phyloP scores from a whole-genome alignment of 2,329 filamentous ascomycete genomes.

The Teratosphaeria epicoccoides region DNA sequence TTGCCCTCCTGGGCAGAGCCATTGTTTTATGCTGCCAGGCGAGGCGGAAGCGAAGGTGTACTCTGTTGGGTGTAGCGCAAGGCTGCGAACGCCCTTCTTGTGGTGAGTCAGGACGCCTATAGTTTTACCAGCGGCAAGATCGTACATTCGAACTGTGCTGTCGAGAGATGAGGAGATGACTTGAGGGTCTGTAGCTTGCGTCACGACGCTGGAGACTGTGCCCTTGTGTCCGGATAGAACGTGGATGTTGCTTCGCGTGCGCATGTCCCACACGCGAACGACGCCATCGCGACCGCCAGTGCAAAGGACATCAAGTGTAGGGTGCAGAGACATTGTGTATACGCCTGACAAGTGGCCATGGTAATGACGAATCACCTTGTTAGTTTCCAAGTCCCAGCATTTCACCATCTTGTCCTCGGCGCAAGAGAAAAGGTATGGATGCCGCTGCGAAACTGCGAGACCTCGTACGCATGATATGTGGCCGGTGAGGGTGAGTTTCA shows the following conservation, averaged over 20 bases:
- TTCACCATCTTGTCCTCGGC: constrained; percentile 99
- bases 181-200: constrained; percentile 93
- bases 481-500: constrained; percentile 78
- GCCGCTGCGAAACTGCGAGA: constrained; percentile 79
- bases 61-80: constrained; percentile 78
- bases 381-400: constrained; percentile 99
- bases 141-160: constrained; percentile 84
- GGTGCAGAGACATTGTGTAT: constrained; percentile 86
- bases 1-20: constrained; percentile 94
- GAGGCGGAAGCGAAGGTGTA: constrained; percentile 94
- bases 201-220: constrained; percentile 80
- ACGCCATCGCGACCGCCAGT: constrained; percentile 93
- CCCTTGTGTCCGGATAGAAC: constrained; percentile 83
- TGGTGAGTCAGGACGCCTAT: constrained; percentile 96
- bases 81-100: constrained; percentile 86
- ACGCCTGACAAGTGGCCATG: constrained; percentile 95
- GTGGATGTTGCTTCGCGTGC: constrained; percentile 89
- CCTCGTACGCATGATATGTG: constrained; percentile 91
- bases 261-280: constrained; percentile 96
- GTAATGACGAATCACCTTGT: constrained; percentile 97
- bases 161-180: constrained; percentile 91
- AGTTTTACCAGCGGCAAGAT: constrained; percentile 88
- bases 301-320: constrained; percentile 85
- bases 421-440: constrained; percentile 95
- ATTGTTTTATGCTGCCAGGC: constrained; percentile 93